Conservation (phyloP, 176 grass and related monocot genomes). For the Aegilops bicornis region DNA sequence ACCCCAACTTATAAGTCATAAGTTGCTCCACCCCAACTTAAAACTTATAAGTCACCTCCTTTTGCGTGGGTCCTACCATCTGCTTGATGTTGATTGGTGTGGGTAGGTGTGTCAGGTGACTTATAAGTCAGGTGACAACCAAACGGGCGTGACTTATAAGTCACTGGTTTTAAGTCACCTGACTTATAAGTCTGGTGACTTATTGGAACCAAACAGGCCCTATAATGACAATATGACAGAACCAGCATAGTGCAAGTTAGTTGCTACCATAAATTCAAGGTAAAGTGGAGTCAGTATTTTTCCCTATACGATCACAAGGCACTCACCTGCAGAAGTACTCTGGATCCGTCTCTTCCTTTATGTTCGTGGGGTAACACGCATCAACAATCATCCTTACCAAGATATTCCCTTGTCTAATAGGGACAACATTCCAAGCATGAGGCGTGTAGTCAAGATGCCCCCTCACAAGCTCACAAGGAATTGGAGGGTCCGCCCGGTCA, state of each 20-base stretch:
- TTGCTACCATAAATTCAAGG: conserved; percentile 1
- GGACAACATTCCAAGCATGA: conserved; percentile 96
- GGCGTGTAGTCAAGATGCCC: conserved; percentile 95
- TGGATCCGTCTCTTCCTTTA: conserved; percentile 88
- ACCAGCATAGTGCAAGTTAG: neutral
- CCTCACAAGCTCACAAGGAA: conserved; percentile 95
- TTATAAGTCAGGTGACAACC: too few species aligned
- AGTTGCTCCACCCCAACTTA: too few species aligned
- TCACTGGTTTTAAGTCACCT: too few species aligned
- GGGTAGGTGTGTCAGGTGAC: too few species aligned
- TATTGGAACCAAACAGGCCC: too few species aligned
- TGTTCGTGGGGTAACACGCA: conserved; percentile 91
- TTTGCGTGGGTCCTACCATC: too few species aligned
- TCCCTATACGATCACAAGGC: neutral
- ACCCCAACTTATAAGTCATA: too few species aligned
- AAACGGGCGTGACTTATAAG: too few species aligned
- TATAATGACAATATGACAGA: neutral
- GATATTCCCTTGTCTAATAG: conserved; percentile 65
- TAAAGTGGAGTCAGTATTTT: neutral
- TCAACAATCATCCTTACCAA: conserved; percentile 92
- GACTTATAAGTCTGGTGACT: too few species aligned
- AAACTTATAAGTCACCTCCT: too few species aligned
- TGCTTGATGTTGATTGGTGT: too few species aligned
- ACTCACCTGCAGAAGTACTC: conserved; percentile 93
- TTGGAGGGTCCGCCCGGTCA: conserved; percentile 82